Base-by-base conservation (phyloP, 2,329 filamentous ascomycete species). In the Fusarium papillatum region DNA sequence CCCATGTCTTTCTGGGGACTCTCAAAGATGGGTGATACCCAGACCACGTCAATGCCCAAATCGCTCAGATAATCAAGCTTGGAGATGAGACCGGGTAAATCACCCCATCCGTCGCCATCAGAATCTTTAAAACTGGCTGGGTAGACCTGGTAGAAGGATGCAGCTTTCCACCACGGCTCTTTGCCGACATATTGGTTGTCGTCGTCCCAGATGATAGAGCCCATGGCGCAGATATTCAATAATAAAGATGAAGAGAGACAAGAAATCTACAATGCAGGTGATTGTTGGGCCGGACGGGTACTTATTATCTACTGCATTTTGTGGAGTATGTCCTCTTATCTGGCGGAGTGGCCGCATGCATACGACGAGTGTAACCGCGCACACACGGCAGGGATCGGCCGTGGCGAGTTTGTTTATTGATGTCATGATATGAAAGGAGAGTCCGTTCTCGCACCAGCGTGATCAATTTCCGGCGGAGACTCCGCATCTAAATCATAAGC, bases 1-100 rank as follows among this genome's bases (percentile, higher is more conserved):
- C 91, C 92, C 90, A 93, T 91, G 66, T 93, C 92, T 50, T 88
- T 81, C 71, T 90, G 88, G 0, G 90, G 90, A 38, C 76, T 79
- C 26, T 83, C 78, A 53, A 78, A 83, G 50, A 81, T 81, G 3
- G 80, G 80, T 0, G 80, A 80, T 0, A 80, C 19, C 79, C 79
- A 80, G 26, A 80, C 76, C 5, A 75, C 71, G 64, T 69, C 1
- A 71, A 76, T 8, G 1, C 92, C 19, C 82, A 64, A 80, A 76
- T 55, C 46, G 24, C 46, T 50, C 24, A 50, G 26, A 41, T 80
- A 81, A 29, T 81, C 79, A 17, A 81, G 73, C 41, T 80, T 80
- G 2, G 79, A 79, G 57, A 79, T 74, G 2, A 80, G 77, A 1
- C 79, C 79, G 10, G 69, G 62, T 7, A 80, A 5, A 19, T 80